These are phyloP conservation scores for Phycomyces nitens DNA, from an alignment of 192 early-diverging fungal genomes.

Conservation along the genomic window DNA sequence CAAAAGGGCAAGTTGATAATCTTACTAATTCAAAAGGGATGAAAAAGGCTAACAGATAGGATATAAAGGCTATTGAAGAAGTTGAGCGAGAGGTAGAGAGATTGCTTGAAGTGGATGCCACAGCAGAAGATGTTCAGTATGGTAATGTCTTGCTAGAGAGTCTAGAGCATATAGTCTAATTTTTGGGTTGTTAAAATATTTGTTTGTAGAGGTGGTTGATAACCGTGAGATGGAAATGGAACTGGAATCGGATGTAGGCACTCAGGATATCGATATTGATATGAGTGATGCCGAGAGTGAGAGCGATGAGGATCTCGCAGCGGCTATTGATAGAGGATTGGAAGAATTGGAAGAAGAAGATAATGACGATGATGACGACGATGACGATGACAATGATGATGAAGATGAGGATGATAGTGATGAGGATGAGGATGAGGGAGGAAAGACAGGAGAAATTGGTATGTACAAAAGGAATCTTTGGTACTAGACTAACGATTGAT, in stretches of 20 bases:
- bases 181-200: slow-evolving; percentile 19
- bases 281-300: slow-evolving; percentile 44
- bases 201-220: slow-evolving; percentile 36
- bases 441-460: slow-evolving; percentile 40
- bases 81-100: slow-evolving; percentile 83
- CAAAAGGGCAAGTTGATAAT: slow-evolving; percentile 58
- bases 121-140: slow-evolving; percentile 67
- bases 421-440: slow-evolving; percentile 42
- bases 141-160: slow-evolving; percentile 35
- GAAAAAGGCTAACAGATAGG: no score
- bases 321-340: slow-evolving; percentile 40
- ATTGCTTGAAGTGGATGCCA: slow-evolving; percentile 66
- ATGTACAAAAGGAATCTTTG: background rate
- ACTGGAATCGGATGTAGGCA: slow-evolving; percentile 27
- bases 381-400: slow-evolving; percentile 48
- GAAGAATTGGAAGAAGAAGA: slow-evolving; percentile 51
- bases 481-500: background rate
- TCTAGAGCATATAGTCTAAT: background rate
- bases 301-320: slow-evolving; percentile 38
- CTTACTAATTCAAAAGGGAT: no score
- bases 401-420: slow-evolving; percentile 51
- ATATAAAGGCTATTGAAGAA: slow-evolving; percentile 68
- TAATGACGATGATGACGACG: slow-evolving; percentile 47
- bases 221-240: slow-evolving; percentile 30
- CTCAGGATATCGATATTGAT: slow-evolving; percentile 42